Evolutionary conservation across 2,329 filamentous ascomycete species (phyloP).

Genomic region (Thermomyces lanuginosus): DNA sequence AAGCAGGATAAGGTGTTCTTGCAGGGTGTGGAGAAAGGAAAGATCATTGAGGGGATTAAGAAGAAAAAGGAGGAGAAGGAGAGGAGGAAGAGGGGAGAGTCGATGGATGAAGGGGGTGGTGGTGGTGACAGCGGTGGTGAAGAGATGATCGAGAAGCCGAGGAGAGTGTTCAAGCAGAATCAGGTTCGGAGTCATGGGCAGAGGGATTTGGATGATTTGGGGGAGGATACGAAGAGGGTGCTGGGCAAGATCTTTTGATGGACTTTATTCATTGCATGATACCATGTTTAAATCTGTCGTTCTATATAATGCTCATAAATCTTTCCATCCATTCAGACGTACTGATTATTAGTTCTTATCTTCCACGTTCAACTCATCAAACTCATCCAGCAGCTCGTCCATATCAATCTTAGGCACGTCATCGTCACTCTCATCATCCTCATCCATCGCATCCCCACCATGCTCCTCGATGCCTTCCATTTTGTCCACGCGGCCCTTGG

Average conservation of each 20-base stretch:
- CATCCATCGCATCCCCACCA: conserved; percentile 34
- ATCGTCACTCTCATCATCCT: conserved; percentile 45
- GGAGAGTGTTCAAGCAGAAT: conserved; percentile 28
- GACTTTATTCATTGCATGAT: too few relatives aligned
- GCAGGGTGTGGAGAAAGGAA: conserved; percentile 25
- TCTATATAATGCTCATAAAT: not conserved
- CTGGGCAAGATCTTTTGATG: conserved; percentile 34
- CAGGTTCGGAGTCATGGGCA: conserved; percentile 18
- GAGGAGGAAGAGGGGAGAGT: too few relatives aligned
- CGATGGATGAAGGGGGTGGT: too few relatives aligned
- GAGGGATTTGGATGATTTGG: conserved; percentile 13
- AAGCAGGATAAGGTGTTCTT: conserved; percentile 31
- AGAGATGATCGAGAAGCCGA: conserved; percentile 12
- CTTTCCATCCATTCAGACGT: conserved; percentile 2
- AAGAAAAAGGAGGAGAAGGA: conserved; percentile 28
- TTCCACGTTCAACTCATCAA: conserved; percentile 69
- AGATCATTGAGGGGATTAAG: conserved; percentile 27
- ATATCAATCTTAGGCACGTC: conserved; percentile 56
- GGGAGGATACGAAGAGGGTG: conserved; percentile 27
- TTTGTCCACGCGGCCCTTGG: conserved; percentile 26
- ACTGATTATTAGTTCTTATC: conserved; percentile 4
- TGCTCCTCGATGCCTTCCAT: conserved; percentile 31
- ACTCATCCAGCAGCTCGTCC: conserved; percentile 76
- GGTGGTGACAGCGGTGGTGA: conserved; percentile 8
- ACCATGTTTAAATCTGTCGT: too few relatives aligned